Evolutionary conservation across 2,329 filamentous ascomycete genomes (phyloP).

Genomic region (Diaporthe longicolla): DNA sequence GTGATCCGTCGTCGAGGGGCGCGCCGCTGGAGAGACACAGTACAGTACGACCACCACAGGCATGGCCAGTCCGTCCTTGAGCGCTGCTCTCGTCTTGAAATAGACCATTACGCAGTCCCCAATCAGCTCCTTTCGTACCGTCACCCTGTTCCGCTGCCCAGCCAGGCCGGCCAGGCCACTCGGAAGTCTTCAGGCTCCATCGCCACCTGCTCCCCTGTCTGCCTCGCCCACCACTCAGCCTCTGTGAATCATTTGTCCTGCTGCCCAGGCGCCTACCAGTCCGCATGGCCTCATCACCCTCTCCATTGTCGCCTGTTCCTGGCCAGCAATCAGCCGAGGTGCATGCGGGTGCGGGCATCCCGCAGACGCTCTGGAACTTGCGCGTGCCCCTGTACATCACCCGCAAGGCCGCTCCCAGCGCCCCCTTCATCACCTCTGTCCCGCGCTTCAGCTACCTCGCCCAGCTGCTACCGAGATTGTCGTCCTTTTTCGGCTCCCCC

Average conservation of each 20-base stretch:
- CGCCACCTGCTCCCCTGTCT: background rate
- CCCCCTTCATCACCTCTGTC: conserved; percentile 67
- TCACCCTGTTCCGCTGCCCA: background rate
- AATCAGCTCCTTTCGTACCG: background rate
- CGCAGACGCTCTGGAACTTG: conserved; percentile 68
- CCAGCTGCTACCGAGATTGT: conserved; percentile 68
- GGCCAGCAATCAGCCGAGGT: conserved; percentile 32
- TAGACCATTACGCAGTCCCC: background rate
- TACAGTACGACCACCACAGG: background rate
- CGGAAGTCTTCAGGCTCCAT: conserved; percentile 15
- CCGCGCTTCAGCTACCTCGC: conserved; percentile 73
- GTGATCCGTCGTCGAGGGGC: background rate
- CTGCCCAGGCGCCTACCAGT: background rate
- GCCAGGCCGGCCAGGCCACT: conserved; percentile 4
- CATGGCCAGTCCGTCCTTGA: conserved; percentile 3
- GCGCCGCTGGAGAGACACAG: background rate
- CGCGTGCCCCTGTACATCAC: conserved; percentile 69
- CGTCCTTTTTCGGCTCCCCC: conserved; percentile 65
- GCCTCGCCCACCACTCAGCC: conserved; percentile 1
- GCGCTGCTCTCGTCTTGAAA: conserved; percentile 2
- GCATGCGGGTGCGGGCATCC: conserved; percentile 48
- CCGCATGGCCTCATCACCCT: conserved; percentile 36
- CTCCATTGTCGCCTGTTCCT: conserved; percentile 13
- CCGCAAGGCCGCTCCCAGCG: conserved; percentile 61
- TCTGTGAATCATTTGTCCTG: background rate